Base-by-base conservation (phyloP, 2,329 filamentous ascomycete species). In the Domatiomyces globalis region DNA sequence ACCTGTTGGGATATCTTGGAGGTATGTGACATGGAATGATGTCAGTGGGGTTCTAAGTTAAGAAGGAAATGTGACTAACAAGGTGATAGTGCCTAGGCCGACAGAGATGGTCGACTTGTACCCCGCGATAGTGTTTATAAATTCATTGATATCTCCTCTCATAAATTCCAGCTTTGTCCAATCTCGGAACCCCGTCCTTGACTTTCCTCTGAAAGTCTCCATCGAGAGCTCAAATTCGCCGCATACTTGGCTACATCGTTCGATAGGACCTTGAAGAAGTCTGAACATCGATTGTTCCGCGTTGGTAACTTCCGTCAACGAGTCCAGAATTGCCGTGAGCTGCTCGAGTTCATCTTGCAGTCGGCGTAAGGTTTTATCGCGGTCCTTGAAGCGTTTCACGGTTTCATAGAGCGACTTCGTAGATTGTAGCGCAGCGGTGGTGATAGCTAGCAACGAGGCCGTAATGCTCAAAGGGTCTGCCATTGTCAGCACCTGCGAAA, bases 111-210 rank as follows among this genome's bases (percentile, higher is more conserved):
- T 71, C 49, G 64, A 62, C 55, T 70, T 70, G 49, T 70, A 71
- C 17, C 62, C 62, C 43, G 60, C 61, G 25, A 71, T 54, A 43
- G 61, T 64, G 39, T 69, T 66, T 48, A 69, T 68, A 54, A 70
- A 70, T 46, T 65, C 63, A 50, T 66, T 68, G 52, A 70, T 69
- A 50, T 67, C 58, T 20, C 66, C 66, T 61, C 58, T 63, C 64
- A 63, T 69, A 39, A 69, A 70, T 55, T 70, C 66, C 64, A 71
- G 63, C 59, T 63, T 68, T 53, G 63, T 54, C 68, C 66, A 71
- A 58, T 70, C 67, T 61, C 55, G 62, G 58, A 70, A 57, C 19
- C 64, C 60, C 2, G 58, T 58, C 53, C 61, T 67, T 51, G 65
- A 64, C 45, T 65, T 68, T 36, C 51, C 57, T 49, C 50, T 51